Evolutionary conservation across 179 eudicot genomes (phyloP), one percentile per base, ranked within the genome.

Genomic region (Silene vulgaris): DNA sequence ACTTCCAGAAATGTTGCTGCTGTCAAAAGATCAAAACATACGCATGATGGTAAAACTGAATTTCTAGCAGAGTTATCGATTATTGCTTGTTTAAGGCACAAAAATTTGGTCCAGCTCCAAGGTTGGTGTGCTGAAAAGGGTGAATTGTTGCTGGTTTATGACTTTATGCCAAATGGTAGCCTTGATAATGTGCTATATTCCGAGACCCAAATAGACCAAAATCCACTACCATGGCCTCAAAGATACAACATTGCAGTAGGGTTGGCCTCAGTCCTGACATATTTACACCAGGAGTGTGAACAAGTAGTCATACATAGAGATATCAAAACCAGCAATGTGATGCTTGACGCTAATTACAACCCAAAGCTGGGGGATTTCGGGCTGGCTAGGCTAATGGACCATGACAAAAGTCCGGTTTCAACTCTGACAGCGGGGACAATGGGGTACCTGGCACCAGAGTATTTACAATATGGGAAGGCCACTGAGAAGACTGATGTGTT

Each of bases 381-480:
- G 35, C 73, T 94, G 60, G 98, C 98, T 5, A 84, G 94, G 81
- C 80, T 90, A 3, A 89, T 85, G 88, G 97, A 92, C 29, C 97
- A 94, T 52, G 94, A 87, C 29, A 90, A 85, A 82, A 90, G 91
- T 78, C 97, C 97, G 0, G 90, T 87, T 8, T 89, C 98, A 11
- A 94, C 98, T 0, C 74, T 91, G 32, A 89, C 98, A 0, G 98
- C 97, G 8, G 98, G 98, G 2, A 94, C 98, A 1, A 89, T 89
- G 94, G 98, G 98, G 2, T 94, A 94, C 65, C 68, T 94, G 8
- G 98, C 98, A 23, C 98, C 98, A 0, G 98, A 94, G 84, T 94
- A 91, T 75, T 90, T 94, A 6, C 96, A 90, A 62, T 86, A 85
- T 64, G 98, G 97, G n/a, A 90, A 76, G 71, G 98, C 98, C 0